phyloP scores from a whole-genome alignment of 768 basidiomycete species.

The Rhodotorula graminis region DNA sequence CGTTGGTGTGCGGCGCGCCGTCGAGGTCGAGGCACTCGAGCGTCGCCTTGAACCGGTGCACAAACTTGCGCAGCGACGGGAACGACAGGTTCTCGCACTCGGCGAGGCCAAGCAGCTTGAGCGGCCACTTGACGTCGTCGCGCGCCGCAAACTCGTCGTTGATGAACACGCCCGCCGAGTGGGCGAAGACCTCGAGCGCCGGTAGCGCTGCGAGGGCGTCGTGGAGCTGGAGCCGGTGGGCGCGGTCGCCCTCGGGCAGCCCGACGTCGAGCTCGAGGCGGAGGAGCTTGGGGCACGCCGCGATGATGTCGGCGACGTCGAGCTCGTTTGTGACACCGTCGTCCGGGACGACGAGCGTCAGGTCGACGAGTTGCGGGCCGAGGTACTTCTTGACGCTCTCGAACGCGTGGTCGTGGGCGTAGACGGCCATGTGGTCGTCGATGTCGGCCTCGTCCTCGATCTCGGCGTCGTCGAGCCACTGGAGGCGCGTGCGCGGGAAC shows the following conservation, averaged over 20 bases:
- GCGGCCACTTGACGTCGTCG: background rate
- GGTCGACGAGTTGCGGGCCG: background rate
- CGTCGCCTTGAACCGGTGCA: conserved; percentile 7
- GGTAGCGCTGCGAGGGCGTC: conserved; percentile 1
- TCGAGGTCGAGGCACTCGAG: conserved; percentile 25
- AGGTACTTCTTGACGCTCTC: conserved; percentile 3
- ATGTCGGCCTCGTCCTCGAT: background rate
- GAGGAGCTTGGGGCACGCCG: conserved; percentile 10
- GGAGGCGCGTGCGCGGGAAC: conserved; percentile 3
- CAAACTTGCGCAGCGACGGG: conserved; percentile 7
- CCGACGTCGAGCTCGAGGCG: conserved; percentile 20
- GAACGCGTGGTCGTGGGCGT: conserved; percentile 25
- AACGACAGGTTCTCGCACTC: conserved; percentile 26
- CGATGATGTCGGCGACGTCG: conserved; percentile 9
- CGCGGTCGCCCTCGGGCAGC: background rate
- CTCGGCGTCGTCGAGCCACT: background rate
- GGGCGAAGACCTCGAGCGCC: conserved; percentile 28
- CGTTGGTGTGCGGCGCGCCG: conserved; percentile 15
- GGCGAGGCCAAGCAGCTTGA: conserved; percentile 12
- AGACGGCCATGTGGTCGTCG: background rate
- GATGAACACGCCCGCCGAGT: conserved; percentile 9
- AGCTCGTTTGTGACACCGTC: conserved; percentile 16
- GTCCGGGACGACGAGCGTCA: conserved; percentile 18
- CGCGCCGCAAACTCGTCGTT: conserved; percentile 16
- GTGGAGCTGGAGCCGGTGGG: background rate